Evolutionary conservation across 768 basidiomycete genomes (phyloP).

Genomic region (Lyophyllum atratum): DNA sequence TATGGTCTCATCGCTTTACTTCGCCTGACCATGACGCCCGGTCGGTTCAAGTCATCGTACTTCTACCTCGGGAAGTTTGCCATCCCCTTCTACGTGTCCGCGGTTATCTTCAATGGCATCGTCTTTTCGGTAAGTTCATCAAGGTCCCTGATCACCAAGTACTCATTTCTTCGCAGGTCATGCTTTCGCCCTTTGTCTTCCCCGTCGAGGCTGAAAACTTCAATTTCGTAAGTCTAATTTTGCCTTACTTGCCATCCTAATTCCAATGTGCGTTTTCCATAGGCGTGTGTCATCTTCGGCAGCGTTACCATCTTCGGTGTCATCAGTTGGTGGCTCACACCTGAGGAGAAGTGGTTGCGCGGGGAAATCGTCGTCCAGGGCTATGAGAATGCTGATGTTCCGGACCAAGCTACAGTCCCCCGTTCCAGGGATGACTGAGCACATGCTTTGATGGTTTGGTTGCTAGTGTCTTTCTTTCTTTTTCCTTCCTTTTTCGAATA

Average conservation of each 20-base stretch:
- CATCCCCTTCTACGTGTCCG: conserved; percentile 67
- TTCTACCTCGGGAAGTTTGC: conserved; percentile 72
- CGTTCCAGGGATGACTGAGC: neutral
- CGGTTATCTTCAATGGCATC: conserved; percentile 72
- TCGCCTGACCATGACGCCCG: conserved; percentile 75
- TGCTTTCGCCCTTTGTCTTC: conserved; percentile 87
- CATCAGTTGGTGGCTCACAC: conserved; percentile 76
- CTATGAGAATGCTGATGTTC: conserved; percentile 32
- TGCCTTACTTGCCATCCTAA: neutral
- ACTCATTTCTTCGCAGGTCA: conserved; percentile 47
- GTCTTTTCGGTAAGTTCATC: conserved; percentile 63
- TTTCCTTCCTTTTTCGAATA: neutral
- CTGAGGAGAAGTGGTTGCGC: conserved; percentile 80
- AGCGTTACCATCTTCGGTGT: conserved; percentile 77
- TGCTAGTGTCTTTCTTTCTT: neutral
- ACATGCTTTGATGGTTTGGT: neutral
- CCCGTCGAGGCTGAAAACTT: conserved; percentile 76
- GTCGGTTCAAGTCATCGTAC: conserved; percentile 70
- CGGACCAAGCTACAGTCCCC: neutral
- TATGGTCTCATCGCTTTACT: conserved; percentile 82
- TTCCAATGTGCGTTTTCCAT: conserved; percentile 3
- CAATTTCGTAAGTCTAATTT: conserved; percentile 70
- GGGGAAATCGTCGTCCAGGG: conserved; percentile 59
- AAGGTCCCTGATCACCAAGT: neutral
- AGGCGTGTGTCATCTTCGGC: conserved; percentile 82